Evolutionary conservation across 352 stramenopile genomes (phyloP).

Genomic region (Aphanomyces cochlioides): DNA sequence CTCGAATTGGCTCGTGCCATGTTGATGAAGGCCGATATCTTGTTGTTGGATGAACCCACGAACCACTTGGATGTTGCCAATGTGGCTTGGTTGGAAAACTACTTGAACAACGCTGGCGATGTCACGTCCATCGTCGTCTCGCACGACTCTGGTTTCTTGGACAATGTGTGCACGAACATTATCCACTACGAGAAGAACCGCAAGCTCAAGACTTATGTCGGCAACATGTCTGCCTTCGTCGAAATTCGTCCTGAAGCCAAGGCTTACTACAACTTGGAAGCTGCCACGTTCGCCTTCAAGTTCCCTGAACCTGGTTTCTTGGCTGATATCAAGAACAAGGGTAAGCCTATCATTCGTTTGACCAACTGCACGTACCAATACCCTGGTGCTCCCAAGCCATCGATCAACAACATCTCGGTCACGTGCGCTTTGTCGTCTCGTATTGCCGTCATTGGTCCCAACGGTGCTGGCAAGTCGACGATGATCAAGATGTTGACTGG

Average conservation of each 20-base stretch:
- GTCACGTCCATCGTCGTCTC: conserved; percentile 93
- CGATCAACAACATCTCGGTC: conserved; percentile 78
- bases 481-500: conserved; percentile 93
- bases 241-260: conserved; percentile 85
- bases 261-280: conserved; percentile 85
- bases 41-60: conserved; percentile 95
- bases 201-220: conserved; percentile 88
- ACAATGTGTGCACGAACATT: conserved; percentile 97
- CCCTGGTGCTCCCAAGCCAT: conserved; percentile 69
- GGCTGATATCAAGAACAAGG: conserved; percentile 88
- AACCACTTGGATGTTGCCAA: conserved; percentile 93
- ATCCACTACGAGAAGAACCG: conserved; percentile 95
- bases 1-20: conserved; percentile 92
- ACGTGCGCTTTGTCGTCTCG: conserved; percentile 75
- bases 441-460: conserved; percentile 81
- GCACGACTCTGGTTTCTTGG: conserved; percentile 96
- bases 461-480: conserved; percentile 95
- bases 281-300: conserved; percentile 80
- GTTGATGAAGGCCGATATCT: conserved; percentile 93
- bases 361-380: conserved; percentile 84
- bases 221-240: conserved; percentile 81
- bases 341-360: conserved; percentile 86
- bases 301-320: conserved; percentile 87
- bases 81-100: conserved; percentile 91
- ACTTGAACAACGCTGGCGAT: conserved; percentile 79